Base-by-base conservation (phyloP, 2,329 filamentous ascomycete species). In the Cercospora janseana region DNA sequence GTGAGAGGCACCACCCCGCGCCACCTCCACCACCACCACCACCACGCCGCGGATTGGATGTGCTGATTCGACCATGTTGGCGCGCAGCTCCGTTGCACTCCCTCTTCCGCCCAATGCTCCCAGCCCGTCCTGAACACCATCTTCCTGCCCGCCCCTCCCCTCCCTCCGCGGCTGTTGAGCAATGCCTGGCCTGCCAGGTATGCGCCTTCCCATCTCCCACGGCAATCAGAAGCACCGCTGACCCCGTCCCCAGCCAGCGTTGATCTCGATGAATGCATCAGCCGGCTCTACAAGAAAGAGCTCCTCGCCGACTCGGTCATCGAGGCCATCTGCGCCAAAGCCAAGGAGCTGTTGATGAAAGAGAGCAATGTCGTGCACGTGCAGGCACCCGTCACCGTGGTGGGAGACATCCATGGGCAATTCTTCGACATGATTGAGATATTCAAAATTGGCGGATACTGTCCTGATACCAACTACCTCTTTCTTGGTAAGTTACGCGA, bases 341-440 rank as follows among this genome's bases (percentile, higher is more conserved):
- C 94, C 16, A 98, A 98, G 69, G 93, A 98, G 76, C 79, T 98
- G 62, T 80, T 98, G 62, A 98, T 98, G 93, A 92, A 94, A 69
- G 93, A 98, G 82, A 97, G 92, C 80, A 98, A 98, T 73, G 93
- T 98, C 56, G 93, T 98, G 54, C 93, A 98, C 70, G 94, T 98
- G 56, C 83, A 84, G 63, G 91, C 93, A 24, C 93, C 93, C 2
- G 89, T 98, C 52, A 98, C 93, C 12, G 93, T 98, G 7, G 93
- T 98, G 29, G 93, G 93, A 60, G 93, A 98, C 70, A 98, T 98
- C 61, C 93, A 98, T 71, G 93, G 93, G 52, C 93, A 98, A 72
- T 98, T 98, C 75, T 97, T 92, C 72, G 93, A 98, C 71, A 83
- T 98, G 74, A 93, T 98, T 60, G 93, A 98, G 78, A 97, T 98